phyloP scores from a whole-genome alignment of 306 rosid genomes.

The Vachellia collinsii region DNA sequence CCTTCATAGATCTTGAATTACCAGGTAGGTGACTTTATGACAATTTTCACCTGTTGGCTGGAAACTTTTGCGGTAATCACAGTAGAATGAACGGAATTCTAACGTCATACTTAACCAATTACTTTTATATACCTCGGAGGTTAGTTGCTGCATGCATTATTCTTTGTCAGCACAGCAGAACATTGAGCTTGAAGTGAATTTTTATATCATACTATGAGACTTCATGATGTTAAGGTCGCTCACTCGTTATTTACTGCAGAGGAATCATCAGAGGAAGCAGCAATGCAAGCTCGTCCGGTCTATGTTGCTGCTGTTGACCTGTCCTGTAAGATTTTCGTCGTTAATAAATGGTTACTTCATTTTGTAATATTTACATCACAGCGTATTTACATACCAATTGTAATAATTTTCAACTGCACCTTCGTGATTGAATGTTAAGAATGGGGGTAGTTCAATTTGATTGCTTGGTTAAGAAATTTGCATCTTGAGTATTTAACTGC shows the following conservation, averaged over 20 bases:
- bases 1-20: conserved; percentile 94
- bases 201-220: neutral
- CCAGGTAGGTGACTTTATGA: conserved; percentile 47
- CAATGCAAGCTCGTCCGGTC: conserved; percentile 78
- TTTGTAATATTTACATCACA: neutral
- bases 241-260: conserved; percentile 41
- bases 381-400: conserved; percentile 10
- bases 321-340: conserved; percentile 65
- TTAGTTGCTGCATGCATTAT: neutral
- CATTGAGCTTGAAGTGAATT: neutral
- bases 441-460: conserved; percentile 9
- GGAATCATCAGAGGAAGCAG: conserved; percentile 58
- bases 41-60: neutral
- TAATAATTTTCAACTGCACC: neutral
- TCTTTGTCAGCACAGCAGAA: neutral
- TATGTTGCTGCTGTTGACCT: conserved; percentile 98
- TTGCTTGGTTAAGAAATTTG: conserved; percentile 21
- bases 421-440: conserved; percentile 11
- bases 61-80: conserved; percentile 20
- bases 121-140: neutral
- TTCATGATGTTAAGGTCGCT: neutral
- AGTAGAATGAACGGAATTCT: neutral
- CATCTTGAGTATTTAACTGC: conserved; percentile 4
- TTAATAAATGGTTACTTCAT: conserved; percentile 1
- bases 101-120: neutral